These are phyloP conservation scores for Talaromyces trachyspermus DNA, from an alignment of 495 filamentous ascomycete species.

Conservation along the genomic window DNA sequence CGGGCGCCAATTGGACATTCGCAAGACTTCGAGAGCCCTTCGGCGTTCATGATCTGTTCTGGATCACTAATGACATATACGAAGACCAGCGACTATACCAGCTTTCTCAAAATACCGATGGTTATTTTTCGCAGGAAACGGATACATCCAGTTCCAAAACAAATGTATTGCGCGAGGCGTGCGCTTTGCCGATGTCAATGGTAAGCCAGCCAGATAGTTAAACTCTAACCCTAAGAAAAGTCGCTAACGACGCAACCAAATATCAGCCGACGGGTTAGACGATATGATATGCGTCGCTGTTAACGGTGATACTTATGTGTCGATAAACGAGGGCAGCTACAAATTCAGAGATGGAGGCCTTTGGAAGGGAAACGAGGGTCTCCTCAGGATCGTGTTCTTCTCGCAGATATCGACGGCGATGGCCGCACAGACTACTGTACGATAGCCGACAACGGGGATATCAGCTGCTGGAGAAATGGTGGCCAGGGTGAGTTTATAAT, in stretches of 20 bases:
- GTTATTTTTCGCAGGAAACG: background rate
- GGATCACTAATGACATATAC: background rate
- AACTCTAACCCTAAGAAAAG: background rate
- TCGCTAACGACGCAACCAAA: background rate
- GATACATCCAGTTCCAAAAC: background rate
- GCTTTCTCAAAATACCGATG: background rate
- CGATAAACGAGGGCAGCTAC: slow-evolving; percentile 11
- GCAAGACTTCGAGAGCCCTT: background rate
- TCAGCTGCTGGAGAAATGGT: slow-evolving; percentile 21
- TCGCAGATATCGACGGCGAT: slow-evolving; percentile 7
- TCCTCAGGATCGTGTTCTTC: background rate
- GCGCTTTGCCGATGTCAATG: background rate
- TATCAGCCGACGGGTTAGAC: slow-evolving; percentile 23
- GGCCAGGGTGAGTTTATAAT: slow-evolving; percentile 12
- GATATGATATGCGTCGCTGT: slow-evolving; percentile 27
- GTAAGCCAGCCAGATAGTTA: background rate
- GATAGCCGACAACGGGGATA: slow-evolving; percentile 15
- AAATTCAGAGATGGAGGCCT: background rate
- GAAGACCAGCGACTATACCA: background rate
- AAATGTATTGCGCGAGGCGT: background rate
- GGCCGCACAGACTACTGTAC: slow-evolving; percentile 17
- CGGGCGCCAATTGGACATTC: background rate
- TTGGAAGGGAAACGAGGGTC: background rate
- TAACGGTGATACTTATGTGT: slow-evolving; percentile 13
- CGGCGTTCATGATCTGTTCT: background rate